Percentiles rank a stretch among this genome's conserved stretches.
These are phyloP conservation scores for Anthracocystis panici-leucophaei DNA, from an alignment of 1,284 basidiomycete genomes.

Conservation along the genomic window DNA sequence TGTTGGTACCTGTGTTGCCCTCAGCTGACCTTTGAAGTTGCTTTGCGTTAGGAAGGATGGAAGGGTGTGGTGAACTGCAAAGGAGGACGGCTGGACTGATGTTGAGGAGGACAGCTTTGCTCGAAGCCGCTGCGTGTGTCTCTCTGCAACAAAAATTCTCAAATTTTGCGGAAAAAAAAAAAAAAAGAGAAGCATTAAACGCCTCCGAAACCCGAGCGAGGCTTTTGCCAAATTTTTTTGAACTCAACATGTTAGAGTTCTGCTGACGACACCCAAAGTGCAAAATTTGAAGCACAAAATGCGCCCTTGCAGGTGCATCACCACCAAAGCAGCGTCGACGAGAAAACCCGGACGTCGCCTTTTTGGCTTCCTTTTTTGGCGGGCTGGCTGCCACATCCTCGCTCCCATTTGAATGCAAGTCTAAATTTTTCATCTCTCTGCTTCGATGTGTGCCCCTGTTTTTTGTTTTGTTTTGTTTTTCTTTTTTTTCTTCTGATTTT, in stretches of 20 bases:
- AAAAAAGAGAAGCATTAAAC: not conserved
- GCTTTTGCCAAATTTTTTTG: not conserved
- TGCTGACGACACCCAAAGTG: not conserved
- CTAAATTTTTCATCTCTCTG: no score
- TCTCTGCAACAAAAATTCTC: slow-evolving; percentile 25
- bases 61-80: not conserved
- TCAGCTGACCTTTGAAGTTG: no score
- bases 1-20: no score
- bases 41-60: not conserved
- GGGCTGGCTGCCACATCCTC: no score
- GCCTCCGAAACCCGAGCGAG: slow-evolving; percentile 16
- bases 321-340: no score
- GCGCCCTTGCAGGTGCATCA: no score
- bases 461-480: no score
- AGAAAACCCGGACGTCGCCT: no score
- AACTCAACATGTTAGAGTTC: not conserved
- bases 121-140: not conserved
- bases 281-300: no score
- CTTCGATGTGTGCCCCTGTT: no score
- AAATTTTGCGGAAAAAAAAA: slow-evolving; percentile 23
- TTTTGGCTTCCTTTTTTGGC: no score
- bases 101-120: not conserved
- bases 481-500: not conserved
- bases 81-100: not conserved
- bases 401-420: no score